These are phyloP conservation scores for Boletus pseudopeckii DNA, from an alignment of 768 basidiomycete species.

Conservation along the genomic window DNA sequence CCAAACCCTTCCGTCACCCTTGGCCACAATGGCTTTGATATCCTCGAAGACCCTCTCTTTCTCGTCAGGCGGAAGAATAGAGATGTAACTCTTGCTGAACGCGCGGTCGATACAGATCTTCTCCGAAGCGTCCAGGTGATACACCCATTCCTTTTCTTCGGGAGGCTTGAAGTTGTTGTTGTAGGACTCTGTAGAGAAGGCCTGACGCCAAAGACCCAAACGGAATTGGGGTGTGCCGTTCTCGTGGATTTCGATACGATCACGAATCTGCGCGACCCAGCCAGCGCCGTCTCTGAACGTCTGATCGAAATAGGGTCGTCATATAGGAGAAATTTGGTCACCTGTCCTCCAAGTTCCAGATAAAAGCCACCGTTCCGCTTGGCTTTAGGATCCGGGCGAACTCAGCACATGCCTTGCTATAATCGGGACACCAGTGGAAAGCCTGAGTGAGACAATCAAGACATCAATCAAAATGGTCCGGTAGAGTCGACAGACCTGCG, in stretches of 20 bases:
- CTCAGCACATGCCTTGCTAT: conserved; percentile 65
- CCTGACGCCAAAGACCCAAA: conserved; percentile 65
- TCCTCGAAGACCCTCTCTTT: conserved; percentile 50
- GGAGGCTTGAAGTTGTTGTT: conserved; percentile 53
- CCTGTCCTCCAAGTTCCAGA: conserved; percentile 94
- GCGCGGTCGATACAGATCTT: conserved; percentile 63
- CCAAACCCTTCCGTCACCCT: conserved; percentile 66
- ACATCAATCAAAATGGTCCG: conserved; percentile 1
- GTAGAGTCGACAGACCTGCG: conserved; percentile 48
- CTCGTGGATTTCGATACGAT: conserved; percentile 67
- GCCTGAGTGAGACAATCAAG: conserved; percentile 49
- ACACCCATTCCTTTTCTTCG: conserved; percentile 53
- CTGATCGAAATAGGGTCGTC: not conserved
- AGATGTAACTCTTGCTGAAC: conserved; percentile 83
- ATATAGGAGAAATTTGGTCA: conserved; percentile 16
- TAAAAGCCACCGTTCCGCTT: conserved; percentile 61
- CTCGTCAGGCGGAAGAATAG: conserved; percentile 55
- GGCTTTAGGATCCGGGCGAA: conserved; percentile 81
- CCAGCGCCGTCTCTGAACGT: conserved; percentile 46
- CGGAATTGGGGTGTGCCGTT: conserved; percentile 80
- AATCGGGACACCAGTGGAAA: conserved; percentile 91
- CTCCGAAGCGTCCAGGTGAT: conserved; percentile 49
- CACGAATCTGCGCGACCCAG: conserved; percentile 77
- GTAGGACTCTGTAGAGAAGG: conserved; percentile 66
- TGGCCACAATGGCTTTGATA: conserved; percentile 52